phyloP scores from a whole-genome alignment of 1,139 yeast genomes.

The Candida albicans region DNA sequence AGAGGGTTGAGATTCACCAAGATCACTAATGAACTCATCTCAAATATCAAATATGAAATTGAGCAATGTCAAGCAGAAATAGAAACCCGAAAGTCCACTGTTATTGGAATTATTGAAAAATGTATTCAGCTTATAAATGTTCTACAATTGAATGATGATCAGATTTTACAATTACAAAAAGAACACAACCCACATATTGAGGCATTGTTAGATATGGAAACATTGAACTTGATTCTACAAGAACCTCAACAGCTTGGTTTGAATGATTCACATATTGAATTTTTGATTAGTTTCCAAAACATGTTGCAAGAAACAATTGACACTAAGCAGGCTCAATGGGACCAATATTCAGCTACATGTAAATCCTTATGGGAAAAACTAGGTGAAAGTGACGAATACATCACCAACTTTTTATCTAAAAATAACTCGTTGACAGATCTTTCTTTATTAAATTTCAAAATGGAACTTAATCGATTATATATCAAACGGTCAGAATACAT shows the following conservation, averaged over 20 bases:
- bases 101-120: conserved; percentile 24
- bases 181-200: conserved; percentile 17
- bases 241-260: conserved; percentile 47
- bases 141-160: conserved; percentile 36
- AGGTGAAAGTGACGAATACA: conserved; percentile 38
- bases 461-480: conserved; percentile 58
- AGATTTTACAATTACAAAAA: conserved; percentile 35
- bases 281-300: conserved; percentile 29
- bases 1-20: conserved; percentile 39
- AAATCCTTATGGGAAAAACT: conserved; percentile 51
- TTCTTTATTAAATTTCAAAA: conserved; percentile 42
- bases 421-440: conserved; percentile 41
- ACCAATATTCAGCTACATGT: conserved; percentile 37
- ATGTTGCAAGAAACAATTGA: conserved; percentile 31
- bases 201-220: conserved; percentile 36
- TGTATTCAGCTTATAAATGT: conserved; percentile 30
- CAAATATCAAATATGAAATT: conserved; percentile 26
- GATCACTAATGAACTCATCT: conserved; percentile 32
- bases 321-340: conserved; percentile 35
- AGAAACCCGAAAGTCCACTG: conserved; percentile 22
- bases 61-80: conserved; percentile 28
- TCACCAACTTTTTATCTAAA: conserved; percentile 34
- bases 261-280: conserved; percentile 34
- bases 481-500: conserved; percentile 62
- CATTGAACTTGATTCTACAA: conserved; percentile 33